Conservation (phyloP, 2,329 filamentous ascomycete species). For the Lomentospora prolificans region DNA sequence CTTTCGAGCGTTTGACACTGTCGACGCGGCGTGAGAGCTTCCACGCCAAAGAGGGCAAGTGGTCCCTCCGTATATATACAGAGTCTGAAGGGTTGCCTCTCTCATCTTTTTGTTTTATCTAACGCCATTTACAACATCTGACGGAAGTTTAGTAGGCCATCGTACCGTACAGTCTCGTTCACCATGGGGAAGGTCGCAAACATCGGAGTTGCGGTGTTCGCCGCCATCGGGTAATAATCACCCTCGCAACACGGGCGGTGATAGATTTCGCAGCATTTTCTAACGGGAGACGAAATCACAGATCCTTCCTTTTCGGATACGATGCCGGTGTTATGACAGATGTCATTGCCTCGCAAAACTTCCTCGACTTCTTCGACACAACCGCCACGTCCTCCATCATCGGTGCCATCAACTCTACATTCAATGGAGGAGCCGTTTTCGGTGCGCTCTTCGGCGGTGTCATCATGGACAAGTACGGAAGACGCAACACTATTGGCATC, state of each 20-base stretch:
- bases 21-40: background rate
- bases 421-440: conserved; percentile 18
- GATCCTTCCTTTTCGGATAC: conserved; percentile 37
- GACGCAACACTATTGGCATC: conserved; percentile 48
- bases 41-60: background rate
- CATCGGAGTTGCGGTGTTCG: conserved; percentile 27
- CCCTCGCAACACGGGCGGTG: conserved; percentile 8
- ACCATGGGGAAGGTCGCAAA: conserved; percentile 29
- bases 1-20: background rate
- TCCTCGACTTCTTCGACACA: conserved; percentile 48
- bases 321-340: conserved; percentile 61
- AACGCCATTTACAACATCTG: no score
- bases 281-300: no score
- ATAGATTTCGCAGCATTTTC: conserved; percentile 6
- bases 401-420: conserved; percentile 55
- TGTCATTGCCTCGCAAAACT: conserved; percentile 45
- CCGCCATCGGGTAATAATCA: conserved; percentile 26
- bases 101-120: no score
- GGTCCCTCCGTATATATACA: background rate
- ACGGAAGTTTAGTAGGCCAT: no score
- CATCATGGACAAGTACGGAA: conserved; percentile 53
- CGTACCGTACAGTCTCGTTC: no score
- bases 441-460: conserved; percentile 3
- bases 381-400: conserved; percentile 29
- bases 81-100: background rate